phyloP scores from a whole-genome alignment of 345 rosid genomes.

The Turritis glabra region DNA sequence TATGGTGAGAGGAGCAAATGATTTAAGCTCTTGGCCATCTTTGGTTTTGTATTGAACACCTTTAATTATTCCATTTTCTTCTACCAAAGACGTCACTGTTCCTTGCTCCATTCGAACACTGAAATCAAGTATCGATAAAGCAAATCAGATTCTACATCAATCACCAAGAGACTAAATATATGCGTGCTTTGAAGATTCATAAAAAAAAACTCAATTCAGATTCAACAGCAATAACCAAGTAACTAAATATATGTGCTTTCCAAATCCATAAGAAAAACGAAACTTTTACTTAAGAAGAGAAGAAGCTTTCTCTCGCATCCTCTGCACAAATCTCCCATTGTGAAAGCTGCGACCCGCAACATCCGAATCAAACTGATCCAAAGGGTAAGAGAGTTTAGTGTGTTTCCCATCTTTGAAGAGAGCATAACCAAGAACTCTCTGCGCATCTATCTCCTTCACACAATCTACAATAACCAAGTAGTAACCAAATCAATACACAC shows the following conservation, averaged over 20 bases:
- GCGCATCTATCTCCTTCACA: slow-evolving; percentile 56
- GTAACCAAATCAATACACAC: not conserved
- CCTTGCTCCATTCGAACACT: slow-evolving; percentile 58
- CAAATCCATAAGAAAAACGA: not conserved
- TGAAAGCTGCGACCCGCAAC: slow-evolving; percentile 57
- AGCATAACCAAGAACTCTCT: slow-evolving; percentile 53
- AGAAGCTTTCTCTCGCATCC: slow-evolving; percentile 59
- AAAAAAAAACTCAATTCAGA: not conserved
- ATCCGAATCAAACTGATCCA: slow-evolving; percentile 47
- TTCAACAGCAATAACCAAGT: not conserved
- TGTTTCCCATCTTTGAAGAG: slow-evolving; percentile 52
- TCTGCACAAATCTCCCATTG: slow-evolving; percentile 55
- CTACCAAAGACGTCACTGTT: slow-evolving; percentile 49
- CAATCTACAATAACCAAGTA: slow-evolving; percentile 41
- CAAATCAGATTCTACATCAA: not conserved
- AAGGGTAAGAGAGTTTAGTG: slow-evolving; percentile 46
- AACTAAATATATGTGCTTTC: not conserved
- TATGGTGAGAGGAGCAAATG: slow-evolving; percentile 56
- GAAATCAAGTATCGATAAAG: not conserved
- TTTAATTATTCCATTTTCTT: slow-evolving; percentile 52
- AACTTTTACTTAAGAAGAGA: slow-evolving; percentile 43
- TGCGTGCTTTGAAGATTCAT: no score
- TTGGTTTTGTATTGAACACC: slow-evolving; percentile 62
- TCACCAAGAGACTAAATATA: not conserved
- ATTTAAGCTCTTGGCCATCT: slow-evolving; percentile 44